Base-by-base conservation (phyloP, 129 eudicot species). In the Smallanthus sonchifolius region DNA sequence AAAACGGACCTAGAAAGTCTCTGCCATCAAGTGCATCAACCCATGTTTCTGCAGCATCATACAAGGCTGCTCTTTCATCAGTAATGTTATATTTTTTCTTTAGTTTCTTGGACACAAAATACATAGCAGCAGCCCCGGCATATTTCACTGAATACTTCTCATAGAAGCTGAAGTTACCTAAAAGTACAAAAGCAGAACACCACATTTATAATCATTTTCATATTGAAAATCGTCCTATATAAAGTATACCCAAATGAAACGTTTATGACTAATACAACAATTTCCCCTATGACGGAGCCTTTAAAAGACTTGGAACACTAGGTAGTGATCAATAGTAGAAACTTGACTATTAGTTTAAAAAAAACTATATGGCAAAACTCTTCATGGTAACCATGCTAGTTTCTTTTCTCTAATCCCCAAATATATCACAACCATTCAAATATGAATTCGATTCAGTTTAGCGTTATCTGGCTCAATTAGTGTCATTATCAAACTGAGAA, bases 91-190 rank as follows among this genome's bases (percentile, higher is more conserved):
- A 84, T 49, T 61, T 84, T 66, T 84, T 84, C 86, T 84, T 84
- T 60, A 84, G 67, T 40, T 84, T 81, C 76, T 84, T 84, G 16
- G 88, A 84, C 55, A 84, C 88, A 66, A 84, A 84, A 67, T 81
- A 84, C 83, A 84, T 84, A 49, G 86, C 86, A 24, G 88, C 88
- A 57, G 88, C 86, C 52, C 86, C 88, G 2, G 81, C 88, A 62
- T 84, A 84, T 56, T 81, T 84, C 16, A 65, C 86, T 57, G 83
- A 65, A 35, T 74, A 81, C 54, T 81, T 84, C 72, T 67, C 72
- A 42, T 67, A 67, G 52, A 20, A 1, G 11, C 34, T 67, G 37
- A 67, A 67, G 52, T 84, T 84, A 49, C 86, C 88, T 84, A 37
- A 10, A 67, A 37, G 37, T 5, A 51, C 51, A 83, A 24, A 34